Evolutionary conservation across 345 rosid species (phyloP).

Genomic region (Turritis glabra): DNA sequence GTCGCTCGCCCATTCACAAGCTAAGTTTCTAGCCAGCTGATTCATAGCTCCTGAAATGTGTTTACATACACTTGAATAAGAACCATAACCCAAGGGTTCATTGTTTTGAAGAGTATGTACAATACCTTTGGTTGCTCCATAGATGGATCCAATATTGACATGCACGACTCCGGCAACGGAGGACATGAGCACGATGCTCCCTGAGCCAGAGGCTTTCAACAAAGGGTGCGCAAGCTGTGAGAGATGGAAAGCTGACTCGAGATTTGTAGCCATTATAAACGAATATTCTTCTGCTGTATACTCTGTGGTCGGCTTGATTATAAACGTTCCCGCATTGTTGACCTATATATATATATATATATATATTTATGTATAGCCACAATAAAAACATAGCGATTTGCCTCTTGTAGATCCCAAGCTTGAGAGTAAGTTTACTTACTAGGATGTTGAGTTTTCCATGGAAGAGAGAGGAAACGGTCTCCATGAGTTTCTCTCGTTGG

Average conservation of each 20-base stretch:
- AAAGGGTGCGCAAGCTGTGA: conserved; percentile 15
- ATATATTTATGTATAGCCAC: too few relatives aligned
- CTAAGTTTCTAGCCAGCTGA: conserved; percentile 31
- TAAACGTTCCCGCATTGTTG: not conserved
- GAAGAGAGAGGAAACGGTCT: too few relatives aligned
- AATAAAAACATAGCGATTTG: not conserved
- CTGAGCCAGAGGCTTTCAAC: conserved; percentile 10
- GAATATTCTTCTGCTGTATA: conserved; percentile 12
- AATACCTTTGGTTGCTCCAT: conserved; percentile 27
- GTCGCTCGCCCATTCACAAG: conserved; percentile 34
- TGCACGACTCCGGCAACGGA: not conserved
- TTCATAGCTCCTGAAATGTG: conserved; percentile 2
- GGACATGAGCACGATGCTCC: conserved; percentile 7
- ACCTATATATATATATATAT: not conserved
- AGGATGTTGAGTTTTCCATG: too few relatives aligned
- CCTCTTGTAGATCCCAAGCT: too few relatives aligned
- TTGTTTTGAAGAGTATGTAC: not conserved
- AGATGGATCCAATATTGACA: not conserved
- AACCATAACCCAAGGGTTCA: not conserved
- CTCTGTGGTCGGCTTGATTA: not conserved
- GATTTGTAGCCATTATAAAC: not conserved
- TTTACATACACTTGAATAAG: not conserved
- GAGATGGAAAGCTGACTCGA: conserved; percentile 6
- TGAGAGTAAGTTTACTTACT: too few relatives aligned
- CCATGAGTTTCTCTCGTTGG: too few relatives aligned